phyloP scores from a whole-genome alignment of 768 basidiomycete genomes.

The Agrocybe pediades region DNA sequence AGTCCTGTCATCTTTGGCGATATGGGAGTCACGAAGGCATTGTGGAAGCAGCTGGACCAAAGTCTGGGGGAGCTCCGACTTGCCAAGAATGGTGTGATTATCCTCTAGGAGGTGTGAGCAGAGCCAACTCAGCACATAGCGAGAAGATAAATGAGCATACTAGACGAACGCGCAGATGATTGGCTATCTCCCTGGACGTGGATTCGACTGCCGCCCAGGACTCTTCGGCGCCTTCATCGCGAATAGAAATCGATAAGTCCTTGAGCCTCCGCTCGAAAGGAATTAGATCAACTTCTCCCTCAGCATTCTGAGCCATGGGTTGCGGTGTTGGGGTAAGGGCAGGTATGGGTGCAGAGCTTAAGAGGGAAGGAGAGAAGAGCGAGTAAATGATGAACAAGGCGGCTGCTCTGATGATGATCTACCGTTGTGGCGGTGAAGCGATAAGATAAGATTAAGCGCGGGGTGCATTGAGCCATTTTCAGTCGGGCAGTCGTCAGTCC shows the following conservation, averaged over 20 bases:
- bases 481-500: conserved; percentile 7
- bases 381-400: conserved; percentile 3
- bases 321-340: neutral
- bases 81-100: conserved; percentile 70
- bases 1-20: conserved; percentile 47
- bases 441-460: conserved; percentile 15
- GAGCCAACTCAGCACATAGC: conserved; percentile 4
- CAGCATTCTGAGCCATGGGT: conserved; percentile 15
- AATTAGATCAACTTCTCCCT: conserved; percentile 29
- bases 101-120: conserved; percentile 48
- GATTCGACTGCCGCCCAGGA: conserved; percentile 55
- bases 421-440: conserved; percentile 6
- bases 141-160: conserved; percentile 30
- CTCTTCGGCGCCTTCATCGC: conserved; percentile 29
- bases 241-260: conserved; percentile 32
- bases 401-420: neutral
- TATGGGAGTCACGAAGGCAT: conserved; percentile 50
- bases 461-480: neutral
- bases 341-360: neutral
- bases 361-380: neutral
- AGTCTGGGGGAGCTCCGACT: conserved; percentile 62
- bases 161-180: conserved; percentile 56
- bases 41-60: conserved; percentile 61
- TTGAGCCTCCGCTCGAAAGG: conserved; percentile 36
- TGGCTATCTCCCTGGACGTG: conserved; percentile 59